Conservation (phyloP, 768 basidiomycete genomes). For the Amanita inopinata region DNA sequence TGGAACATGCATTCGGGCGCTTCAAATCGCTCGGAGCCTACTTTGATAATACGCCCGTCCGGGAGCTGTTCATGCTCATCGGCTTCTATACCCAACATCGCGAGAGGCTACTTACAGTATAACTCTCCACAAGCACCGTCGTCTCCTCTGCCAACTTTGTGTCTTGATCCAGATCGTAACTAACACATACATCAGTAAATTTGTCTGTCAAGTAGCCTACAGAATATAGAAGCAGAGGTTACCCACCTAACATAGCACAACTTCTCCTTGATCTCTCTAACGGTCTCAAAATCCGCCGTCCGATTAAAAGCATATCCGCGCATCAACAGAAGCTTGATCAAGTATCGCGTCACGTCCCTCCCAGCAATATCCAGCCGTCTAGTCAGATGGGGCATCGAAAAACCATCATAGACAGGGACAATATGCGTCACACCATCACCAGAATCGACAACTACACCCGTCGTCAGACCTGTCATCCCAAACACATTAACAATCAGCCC, state of each 20-base stretch:
- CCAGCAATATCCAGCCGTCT: slow-evolving; percentile 95
- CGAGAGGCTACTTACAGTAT: slow-evolving; percentile 50
- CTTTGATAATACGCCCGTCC: slow-evolving; percentile 93
- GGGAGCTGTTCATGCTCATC: slow-evolving; percentile 56
- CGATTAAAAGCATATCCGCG: slow-evolving; percentile 99
- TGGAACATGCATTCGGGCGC: slow-evolving; percentile 99
- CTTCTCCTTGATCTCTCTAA: slow-evolving; percentile 98
- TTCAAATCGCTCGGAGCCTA: slow-evolving; percentile 96
- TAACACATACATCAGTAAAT: slow-evolving; percentile 21
- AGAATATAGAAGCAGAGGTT: neutral
- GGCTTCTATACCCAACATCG: neutral
- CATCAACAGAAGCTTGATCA: slow-evolving; percentile 99
- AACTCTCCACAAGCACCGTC: slow-evolving; percentile 91
- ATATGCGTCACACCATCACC: slow-evolving; percentile 99
- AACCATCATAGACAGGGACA: slow-evolving; percentile 97
- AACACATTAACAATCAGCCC: slow-evolving; percentile 3
- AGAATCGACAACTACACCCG: slow-evolving; percentile 98
- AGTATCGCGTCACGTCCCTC: slow-evolving; percentile 94
- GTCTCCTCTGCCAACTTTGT: slow-evolving; percentile 92
- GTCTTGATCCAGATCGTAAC: slow-evolving; percentile 96
- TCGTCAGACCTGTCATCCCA: slow-evolving; percentile 71
- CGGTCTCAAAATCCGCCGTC: slow-evolving; percentile 98
- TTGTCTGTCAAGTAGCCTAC: slow-evolving; percentile 2
- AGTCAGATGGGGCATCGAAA: slow-evolving; percentile 89
- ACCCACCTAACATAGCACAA: slow-evolving; percentile 91